Conservation (phyloP, 495 filamentous ascomycete genomes). For the Talaromyces thailandensis region DNA sequence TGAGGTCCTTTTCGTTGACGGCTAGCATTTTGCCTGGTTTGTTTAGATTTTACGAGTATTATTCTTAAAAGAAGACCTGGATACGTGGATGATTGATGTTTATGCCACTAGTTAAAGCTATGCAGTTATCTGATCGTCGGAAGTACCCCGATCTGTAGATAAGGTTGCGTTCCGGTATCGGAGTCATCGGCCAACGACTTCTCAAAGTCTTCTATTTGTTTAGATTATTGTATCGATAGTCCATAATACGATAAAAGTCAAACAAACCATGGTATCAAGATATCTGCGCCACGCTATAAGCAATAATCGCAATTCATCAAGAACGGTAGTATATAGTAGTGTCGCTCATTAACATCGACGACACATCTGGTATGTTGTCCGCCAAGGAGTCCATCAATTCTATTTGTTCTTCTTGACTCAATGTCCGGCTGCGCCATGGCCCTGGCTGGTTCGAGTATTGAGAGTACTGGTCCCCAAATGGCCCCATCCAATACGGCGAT, state of each 20-base stretch:
- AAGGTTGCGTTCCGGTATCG: not conserved
- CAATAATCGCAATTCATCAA: not conserved
- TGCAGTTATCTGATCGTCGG: not conserved
- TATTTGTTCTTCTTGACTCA: slow-evolving; percentile 62
- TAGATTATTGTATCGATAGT: not conserved
- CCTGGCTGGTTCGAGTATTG: slow-evolving; percentile 39
- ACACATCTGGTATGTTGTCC: slow-evolving; percentile 47
- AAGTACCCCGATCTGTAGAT: not conserved
- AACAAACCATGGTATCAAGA: not conserved
- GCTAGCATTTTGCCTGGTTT: slow-evolving; percentile 24
- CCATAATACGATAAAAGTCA: not conserved
- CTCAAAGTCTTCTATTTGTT: not conserved
- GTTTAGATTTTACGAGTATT: not conserved
- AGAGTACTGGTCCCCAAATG: slow-evolving; percentile 40
- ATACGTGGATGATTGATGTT: not conserved
- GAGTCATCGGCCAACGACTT: not conserved
- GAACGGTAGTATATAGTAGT: slow-evolving; percentile 47
- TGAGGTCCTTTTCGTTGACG: slow-evolving; percentile 30
- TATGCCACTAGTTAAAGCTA: not conserved
- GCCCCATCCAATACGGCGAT: slow-evolving; percentile 30
- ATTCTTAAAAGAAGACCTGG: not conserved
- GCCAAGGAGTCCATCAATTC: slow-evolving; percentile 61
- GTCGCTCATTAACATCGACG: slow-evolving; percentile 41
- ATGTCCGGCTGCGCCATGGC: slow-evolving; percentile 48
- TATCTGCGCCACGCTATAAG: not conserved